Conservation (phyloP, 805 yeast genomes). For the Ogataea paradorogensis region DNA sequence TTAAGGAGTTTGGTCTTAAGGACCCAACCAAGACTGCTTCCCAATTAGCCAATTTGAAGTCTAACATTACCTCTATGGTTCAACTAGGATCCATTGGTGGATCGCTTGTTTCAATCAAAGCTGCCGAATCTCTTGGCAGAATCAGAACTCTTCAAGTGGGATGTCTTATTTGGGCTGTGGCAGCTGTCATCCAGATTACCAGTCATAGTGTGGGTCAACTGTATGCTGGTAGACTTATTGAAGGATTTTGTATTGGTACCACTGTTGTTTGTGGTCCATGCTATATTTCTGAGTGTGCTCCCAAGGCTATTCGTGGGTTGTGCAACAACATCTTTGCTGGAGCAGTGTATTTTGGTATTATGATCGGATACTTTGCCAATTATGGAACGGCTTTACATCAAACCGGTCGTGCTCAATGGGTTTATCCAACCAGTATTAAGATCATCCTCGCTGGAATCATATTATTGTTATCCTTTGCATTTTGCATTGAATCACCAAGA, state of each 20-base stretch:
- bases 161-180: conserved; percentile 43
- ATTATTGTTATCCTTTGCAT: conserved; percentile 38
- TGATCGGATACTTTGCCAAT: conserved; percentile 47
- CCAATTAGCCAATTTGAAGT: conserved; percentile 44
- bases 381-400: conserved; percentile 50
- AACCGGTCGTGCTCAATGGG: conserved; percentile 45
- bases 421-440: conserved; percentile 48
- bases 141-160: conserved; percentile 44
- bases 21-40: conserved; percentile 36
- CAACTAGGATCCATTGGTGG: conserved; percentile 53
- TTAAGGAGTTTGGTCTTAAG: conserved; percentile 40
- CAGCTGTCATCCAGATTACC: conserved; percentile 48
- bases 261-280: conserved; percentile 56
- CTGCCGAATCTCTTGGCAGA: conserved; percentile 52
- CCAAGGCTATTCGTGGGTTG: conserved; percentile 49
- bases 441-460: conserved; percentile 47
- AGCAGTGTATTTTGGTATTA: conserved; percentile 54
- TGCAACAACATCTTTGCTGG: conserved; percentile 55
- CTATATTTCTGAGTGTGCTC: conserved; percentile 52
- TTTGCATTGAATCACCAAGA: conserved; percentile 50
- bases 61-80: conserved; percentile 58
- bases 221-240: conserved; percentile 53
- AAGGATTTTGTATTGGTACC: conserved; percentile 55
- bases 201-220: conserved; percentile 45
- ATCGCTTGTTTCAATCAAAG: conserved; percentile 44